phyloP scores from a whole-genome alignment of 768 basidiomycete genomes.

The Pisolithus marmoratus region DNA sequence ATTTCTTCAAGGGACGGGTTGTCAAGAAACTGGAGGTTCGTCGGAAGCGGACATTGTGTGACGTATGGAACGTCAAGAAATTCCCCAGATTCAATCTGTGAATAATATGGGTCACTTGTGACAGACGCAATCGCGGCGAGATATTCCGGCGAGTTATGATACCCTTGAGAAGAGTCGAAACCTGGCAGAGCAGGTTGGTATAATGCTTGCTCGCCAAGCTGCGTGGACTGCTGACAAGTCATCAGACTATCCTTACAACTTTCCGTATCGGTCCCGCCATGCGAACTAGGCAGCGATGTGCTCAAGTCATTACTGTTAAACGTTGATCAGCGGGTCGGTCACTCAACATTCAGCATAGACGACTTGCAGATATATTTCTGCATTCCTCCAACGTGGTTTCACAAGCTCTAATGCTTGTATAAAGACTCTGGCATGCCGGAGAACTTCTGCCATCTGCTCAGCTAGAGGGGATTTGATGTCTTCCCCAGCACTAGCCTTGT shows the following conservation, averaged over 20 bases:
- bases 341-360: background rate
- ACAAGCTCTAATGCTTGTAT: conserved; percentile 22
- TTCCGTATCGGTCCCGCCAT: conserved; percentile 17
- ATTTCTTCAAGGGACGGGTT: background rate
- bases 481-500: conserved; percentile 14
- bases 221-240: conserved; percentile 3
- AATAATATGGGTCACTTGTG: conserved; percentile 7
- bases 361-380: conserved; percentile 34
- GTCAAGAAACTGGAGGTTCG: conserved; percentile 9
- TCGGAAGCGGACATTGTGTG: conserved; percentile 23
- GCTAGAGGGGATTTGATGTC: conserved; percentile 27
- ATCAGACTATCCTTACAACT: conserved; percentile 6
- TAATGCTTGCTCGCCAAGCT: conserved; percentile 7
- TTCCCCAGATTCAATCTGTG: conserved; percentile 9
- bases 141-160: conserved; percentile 12
- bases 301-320: conserved; percentile 19
- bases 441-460: conserved; percentile 24
- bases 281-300: conserved; percentile 23
- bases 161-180: conserved; percentile 11
- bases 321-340: conserved; percentile 31
- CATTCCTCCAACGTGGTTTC: conserved; percentile 26
- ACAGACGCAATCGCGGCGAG: conserved; percentile 5
- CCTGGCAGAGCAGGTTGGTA: conserved; percentile 8
- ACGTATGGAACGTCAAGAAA: conserved; percentile 24
- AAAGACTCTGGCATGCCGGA: conserved; percentile 25